Evolutionary conservation across 179 eudicot genomes (phyloP).

Genomic region (Vitellaria paradoxa): DNA sequence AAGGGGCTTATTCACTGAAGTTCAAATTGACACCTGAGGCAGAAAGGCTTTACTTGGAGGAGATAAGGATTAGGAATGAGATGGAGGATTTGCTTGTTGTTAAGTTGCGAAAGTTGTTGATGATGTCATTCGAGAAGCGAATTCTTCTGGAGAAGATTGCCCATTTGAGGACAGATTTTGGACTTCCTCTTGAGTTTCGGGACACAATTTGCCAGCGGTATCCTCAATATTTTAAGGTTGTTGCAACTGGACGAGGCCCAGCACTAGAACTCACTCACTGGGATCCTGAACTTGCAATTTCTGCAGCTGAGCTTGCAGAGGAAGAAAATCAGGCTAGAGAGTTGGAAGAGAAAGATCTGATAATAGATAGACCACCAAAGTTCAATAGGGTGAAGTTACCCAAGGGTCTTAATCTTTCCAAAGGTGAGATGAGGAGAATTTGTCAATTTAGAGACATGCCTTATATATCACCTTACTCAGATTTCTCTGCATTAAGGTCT

Average conservation of each 20-base stretch:
- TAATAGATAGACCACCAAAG: constrained; percentile 78
- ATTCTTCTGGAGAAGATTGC: constrained; percentile 80
- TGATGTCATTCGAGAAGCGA: constrained; percentile 91
- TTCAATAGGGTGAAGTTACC: constrained; percentile 80
- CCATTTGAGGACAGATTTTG: constrained; percentile 84
- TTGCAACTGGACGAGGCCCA: constrained; percentile 67
- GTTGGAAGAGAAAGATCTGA: constrained; percentile 69
- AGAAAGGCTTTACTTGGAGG: constrained; percentile 86
- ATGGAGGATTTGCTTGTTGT: constrained; percentile 80
- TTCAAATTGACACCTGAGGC: constrained; percentile 92
- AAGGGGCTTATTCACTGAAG: constrained; percentile 77
- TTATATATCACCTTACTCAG: constrained; percentile 84
- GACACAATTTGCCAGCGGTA: constrained; percentile 91
- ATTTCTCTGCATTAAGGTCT: constrained; percentile 64
- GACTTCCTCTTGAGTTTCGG: constrained; percentile 83
- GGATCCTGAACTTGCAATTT: constrained; percentile 94
- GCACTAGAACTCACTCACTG: constrained; percentile 90
- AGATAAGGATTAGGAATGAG: constrained; percentile 74
- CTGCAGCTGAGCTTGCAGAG: constrained; percentile 87
- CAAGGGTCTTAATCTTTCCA: constrained; percentile 75
- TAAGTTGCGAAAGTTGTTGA: constrained; percentile 80
- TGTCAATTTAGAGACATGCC: constrained; percentile 77
- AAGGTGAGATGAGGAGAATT: constrained; percentile 89
- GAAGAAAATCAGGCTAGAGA: constrained; percentile 63
- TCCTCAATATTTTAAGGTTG: constrained; percentile 89